Evolutionary conservation across 75 land plant genomes (phyloP).

Genomic region (Selaginella moellendorffii): DNA sequence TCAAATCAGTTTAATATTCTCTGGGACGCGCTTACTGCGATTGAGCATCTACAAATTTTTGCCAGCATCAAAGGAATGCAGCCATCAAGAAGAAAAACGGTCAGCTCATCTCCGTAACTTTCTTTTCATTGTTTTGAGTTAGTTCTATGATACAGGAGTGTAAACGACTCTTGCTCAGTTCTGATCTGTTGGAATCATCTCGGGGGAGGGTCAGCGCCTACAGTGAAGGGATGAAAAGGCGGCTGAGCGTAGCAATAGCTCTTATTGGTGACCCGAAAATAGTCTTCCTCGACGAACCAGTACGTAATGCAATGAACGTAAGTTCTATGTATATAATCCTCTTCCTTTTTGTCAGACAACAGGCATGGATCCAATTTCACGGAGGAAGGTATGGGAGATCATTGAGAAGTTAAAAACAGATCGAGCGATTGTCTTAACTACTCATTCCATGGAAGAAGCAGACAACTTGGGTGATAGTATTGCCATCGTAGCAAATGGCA

Average conservation of each 20-base stretch:
- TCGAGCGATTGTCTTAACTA: conserved; percentile 21
- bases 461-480: conserved; percentile 23
- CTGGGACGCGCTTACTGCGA: conserved; percentile 16
- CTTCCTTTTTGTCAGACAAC: conserved; percentile 16
- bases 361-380: conserved; percentile 29
- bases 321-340: background rate
- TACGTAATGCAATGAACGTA: background rate
- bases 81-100: conserved; percentile 4
- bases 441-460: conserved; percentile 33
- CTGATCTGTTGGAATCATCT: conserved; percentile 10
- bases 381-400: conserved; percentile 24
- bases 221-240: conserved; percentile 27
- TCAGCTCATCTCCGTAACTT: conserved; percentile 1
- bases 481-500: conserved; percentile 23
- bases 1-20: conserved; percentile 21
- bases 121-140: background rate
- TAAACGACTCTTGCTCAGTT: conserved; percentile 6
- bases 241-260: conserved; percentile 28
- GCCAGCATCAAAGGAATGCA: conserved; percentile 21
- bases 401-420: conserved; percentile 18
- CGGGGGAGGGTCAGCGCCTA: conserved; percentile 10
- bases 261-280: conserved; percentile 26
- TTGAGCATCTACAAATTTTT: conserved; percentile 22
- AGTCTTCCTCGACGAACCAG: conserved; percentile 27
- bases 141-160: conserved; percentile 1